phyloP scores from a whole-genome alignment of 1,284 basidiomycete species.

The Moniliophthora roreri region DNA sequence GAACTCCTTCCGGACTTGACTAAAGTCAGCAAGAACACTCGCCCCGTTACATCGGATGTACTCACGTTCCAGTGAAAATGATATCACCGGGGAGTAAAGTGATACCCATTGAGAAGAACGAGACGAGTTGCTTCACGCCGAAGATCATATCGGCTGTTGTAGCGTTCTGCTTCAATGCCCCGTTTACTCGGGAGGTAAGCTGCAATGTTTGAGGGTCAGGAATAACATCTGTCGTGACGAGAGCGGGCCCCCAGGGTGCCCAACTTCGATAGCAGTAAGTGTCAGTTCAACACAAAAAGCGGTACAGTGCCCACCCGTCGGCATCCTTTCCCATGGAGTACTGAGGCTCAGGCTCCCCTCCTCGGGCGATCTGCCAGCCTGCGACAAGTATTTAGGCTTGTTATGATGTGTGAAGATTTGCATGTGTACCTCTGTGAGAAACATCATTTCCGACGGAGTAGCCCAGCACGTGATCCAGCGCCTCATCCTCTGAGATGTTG shows the following conservation, averaged over 20 bases:
- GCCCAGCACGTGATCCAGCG: constrained; percentile 43
- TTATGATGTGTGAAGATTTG: not conserved
- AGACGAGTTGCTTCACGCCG: constrained; percentile 42
- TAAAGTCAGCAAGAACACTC: not conserved
- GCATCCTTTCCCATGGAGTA: constrained; percentile 42
- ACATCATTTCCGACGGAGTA: constrained; percentile 41
- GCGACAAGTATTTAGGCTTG: not conserved
- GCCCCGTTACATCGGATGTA: constrained; percentile 1
- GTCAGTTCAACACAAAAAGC: not conserved
- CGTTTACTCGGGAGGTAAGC: constrained; percentile 50
- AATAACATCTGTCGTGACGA: constrained; percentile 44
- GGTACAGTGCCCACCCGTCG: constrained; percentile 8
- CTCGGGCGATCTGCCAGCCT: constrained; percentile 43
- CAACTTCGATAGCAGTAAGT: constrained; percentile 22
- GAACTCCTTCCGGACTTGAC: constrained; percentile 31
- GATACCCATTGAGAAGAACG: constrained; percentile 57
- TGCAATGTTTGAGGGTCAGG: constrained; percentile 44
- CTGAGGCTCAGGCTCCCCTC: constrained; percentile 39
- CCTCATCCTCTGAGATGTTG: constrained; percentile 42
- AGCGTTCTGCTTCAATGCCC: constrained; percentile 45
- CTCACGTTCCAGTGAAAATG: constrained; percentile 56
- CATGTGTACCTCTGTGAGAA: constrained; percentile 31
- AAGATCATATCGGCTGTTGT: constrained; percentile 47
- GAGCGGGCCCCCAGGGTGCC: constrained; percentile 44
- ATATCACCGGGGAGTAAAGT: constrained; percentile 57